A percentile compares a stretch with the other conserved stretches of the same genome.
Conservation (phyloP, 2,329 filamentous ascomycete species). For the Diaporthe helianthi region DNA sequence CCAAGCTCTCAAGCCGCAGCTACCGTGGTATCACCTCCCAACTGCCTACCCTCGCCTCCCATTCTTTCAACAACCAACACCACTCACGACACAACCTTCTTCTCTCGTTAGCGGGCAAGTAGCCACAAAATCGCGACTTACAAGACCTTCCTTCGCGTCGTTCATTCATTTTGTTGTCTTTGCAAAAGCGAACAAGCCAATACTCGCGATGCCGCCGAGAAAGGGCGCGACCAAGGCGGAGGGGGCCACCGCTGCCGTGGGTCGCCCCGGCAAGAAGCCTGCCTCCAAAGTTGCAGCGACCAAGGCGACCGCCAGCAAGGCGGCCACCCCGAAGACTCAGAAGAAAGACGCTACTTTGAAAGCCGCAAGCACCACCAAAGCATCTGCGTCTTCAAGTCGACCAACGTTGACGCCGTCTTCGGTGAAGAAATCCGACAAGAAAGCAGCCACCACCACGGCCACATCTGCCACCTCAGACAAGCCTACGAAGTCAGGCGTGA, state of each 20-base stretch:
- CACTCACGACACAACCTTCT: too few relatives aligned
- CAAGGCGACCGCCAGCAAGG: not conserved
- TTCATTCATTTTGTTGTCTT: constrained; percentile 21
- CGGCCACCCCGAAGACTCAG: constrained; percentile 20
- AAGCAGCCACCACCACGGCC: constrained; percentile 30
- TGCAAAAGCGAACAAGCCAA: constrained; percentile 34
- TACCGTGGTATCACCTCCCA: not conserved
- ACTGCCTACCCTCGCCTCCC: not conserved
- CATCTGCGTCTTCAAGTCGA: not conserved
- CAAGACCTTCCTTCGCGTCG: too few relatives aligned
- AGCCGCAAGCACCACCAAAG: constrained; percentile 24
- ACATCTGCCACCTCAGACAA: constrained; percentile 30
- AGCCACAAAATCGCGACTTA: not conserved
- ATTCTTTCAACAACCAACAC: not conserved
- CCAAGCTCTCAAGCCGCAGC: constrained; percentile 11
- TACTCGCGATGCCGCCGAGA: constrained; percentile 25
- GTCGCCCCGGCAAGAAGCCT: constrained; percentile 35
- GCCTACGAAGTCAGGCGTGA: not conserved
- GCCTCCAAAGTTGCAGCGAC: not conserved
- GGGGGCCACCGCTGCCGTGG: not conserved
- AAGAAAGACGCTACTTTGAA: constrained; percentile 19
- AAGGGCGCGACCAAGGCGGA: constrained; percentile 35
- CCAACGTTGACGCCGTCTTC: not conserved
- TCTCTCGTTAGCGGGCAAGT: too few relatives aligned
- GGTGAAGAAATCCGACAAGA: constrained; percentile 30